Percentiles rank a stretch among this genome's conserved stretches.
phyloP scores from a whole-genome alignment of 306 rosid species.

The Citrullus amarus region DNA sequence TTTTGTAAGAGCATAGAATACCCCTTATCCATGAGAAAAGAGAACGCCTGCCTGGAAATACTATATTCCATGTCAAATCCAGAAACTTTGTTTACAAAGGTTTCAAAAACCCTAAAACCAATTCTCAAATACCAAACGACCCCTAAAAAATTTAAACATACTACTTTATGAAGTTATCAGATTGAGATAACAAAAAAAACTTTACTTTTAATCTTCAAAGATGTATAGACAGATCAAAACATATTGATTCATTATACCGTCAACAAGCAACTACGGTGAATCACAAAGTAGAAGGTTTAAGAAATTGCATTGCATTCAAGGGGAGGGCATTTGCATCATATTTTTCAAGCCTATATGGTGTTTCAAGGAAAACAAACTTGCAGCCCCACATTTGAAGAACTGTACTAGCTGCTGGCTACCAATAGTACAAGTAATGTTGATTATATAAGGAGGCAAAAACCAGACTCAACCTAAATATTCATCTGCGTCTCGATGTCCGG shows the following conservation, averaged over 20 bases:
- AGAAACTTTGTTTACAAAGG: too few relatives aligned
- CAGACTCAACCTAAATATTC: not conserved
- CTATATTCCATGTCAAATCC: too few relatives aligned
- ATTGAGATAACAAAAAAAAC: not conserved
- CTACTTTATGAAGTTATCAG: too few relatives aligned
- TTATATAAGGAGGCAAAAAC: not conserved
- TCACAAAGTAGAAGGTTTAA: not conserved
- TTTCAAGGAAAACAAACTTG: not conserved
- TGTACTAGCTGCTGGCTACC: constrained; percentile 1
- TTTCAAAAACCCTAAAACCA: too few relatives aligned
- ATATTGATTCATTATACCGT: not conserved
- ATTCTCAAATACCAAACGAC: too few relatives aligned
- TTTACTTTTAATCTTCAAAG: not conserved
- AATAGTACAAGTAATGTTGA: constrained; percentile 1
- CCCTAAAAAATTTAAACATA: too few relatives aligned
- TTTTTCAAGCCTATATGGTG: not conserved
- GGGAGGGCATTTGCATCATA: not conserved
- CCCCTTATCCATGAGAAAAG: too few relatives aligned
- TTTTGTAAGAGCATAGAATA: too few relatives aligned
- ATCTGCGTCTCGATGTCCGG: not conserved
- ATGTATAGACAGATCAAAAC: not conserved
- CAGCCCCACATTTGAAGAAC: not conserved
- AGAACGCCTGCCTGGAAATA: too few relatives aligned
- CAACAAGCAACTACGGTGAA: not conserved
- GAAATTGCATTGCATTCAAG: not conserved